Conservation (phyloP, 441 rosid species). For the Adansonia madagascariensis region DNA sequence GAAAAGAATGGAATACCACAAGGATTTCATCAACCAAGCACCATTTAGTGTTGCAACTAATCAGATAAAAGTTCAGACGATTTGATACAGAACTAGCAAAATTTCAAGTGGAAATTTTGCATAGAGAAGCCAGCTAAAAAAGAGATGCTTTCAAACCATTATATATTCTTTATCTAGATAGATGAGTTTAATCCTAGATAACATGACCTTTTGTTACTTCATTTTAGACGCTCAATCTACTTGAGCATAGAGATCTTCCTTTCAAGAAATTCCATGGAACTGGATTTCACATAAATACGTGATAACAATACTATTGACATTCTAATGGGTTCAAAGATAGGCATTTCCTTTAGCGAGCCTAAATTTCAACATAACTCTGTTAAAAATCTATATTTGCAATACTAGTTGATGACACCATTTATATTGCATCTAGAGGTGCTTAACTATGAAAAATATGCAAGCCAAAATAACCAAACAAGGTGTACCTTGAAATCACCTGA, state of each 20-base stretch:
- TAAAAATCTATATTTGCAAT: conserved; percentile 10
- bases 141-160: background rate
- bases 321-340: conserved; percentile 4
- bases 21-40: conserved; percentile 10
- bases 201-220: background rate
- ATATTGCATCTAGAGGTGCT: conserved; percentile 22
- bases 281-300: background rate
- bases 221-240: conserved; percentile 11
- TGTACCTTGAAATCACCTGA: conserved; percentile 72
- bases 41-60: conserved; percentile 10
- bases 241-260: conserved; percentile 8
- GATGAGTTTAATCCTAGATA: background rate
- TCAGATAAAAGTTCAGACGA: conserved; percentile 4
- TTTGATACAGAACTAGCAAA: background rate
- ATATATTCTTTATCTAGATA: conserved; percentile 2
- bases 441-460: conserved; percentile 28
- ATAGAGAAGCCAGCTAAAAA: background rate
- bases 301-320: background rate
- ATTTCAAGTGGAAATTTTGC: background rate
- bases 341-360: conserved; percentile 1
- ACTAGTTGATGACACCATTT: background rate
- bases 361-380: background rate
- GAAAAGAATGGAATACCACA: conserved; percentile 2
- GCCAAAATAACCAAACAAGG: conserved; percentile 23
- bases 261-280: background rate